Evolutionary conservation across 2,329 filamentous ascomycete species (phyloP).

Genomic region (Geosmithia putterillii): DNA sequence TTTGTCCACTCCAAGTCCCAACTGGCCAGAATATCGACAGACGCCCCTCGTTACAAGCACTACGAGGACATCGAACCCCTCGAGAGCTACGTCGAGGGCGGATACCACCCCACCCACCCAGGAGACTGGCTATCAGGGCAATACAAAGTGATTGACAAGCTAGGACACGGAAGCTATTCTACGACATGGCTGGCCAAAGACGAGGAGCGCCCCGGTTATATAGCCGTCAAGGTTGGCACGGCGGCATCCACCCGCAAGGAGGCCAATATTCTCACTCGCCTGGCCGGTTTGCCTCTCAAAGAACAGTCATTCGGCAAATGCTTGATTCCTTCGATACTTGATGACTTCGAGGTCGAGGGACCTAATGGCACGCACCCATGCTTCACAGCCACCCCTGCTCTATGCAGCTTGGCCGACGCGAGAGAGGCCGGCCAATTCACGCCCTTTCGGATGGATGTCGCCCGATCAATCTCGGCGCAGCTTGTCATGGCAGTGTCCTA

Average conservation of each 20-base stretch:
- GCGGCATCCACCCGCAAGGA: neutral
- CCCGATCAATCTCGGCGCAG: conserved; percentile 9
- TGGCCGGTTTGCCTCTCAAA: neutral
- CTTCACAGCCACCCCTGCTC: conserved; percentile 9
- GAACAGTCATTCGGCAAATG: neutral
- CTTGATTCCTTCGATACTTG: conserved; percentile 7
- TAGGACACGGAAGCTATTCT: conserved; percentile 25
- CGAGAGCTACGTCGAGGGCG: conserved; percentile 17
- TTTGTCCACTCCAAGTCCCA: too few species aligned
- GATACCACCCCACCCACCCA: conserved; percentile 25
- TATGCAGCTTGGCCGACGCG: conserved; percentile 4
- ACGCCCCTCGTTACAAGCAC: too few species aligned
- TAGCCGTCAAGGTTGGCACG: conserved; percentile 15
- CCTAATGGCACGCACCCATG: conserved; percentile 18
- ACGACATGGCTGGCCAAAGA: conserved; percentile 29
- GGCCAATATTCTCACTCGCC: conserved; percentile 12
- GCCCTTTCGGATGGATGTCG: conserved; percentile 7
- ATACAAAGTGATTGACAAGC: conserved; percentile 25
- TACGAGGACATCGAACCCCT: conserved; percentile 8
- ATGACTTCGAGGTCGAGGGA: conserved; percentile 14
- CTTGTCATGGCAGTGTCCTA: conserved; percentile 14
- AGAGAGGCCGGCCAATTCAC: conserved; percentile 7
- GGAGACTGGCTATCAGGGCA: conserved; percentile 23
- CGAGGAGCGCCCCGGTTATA: conserved; percentile 8
- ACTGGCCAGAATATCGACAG: too few species aligned